Percentiles rank a stretch among this genome's conserved stretches.
These are phyloP conservation scores for Aspergillus panamensis DNA, from an alignment of 495 filamentous ascomycete genomes.

Conservation along the genomic window DNA sequence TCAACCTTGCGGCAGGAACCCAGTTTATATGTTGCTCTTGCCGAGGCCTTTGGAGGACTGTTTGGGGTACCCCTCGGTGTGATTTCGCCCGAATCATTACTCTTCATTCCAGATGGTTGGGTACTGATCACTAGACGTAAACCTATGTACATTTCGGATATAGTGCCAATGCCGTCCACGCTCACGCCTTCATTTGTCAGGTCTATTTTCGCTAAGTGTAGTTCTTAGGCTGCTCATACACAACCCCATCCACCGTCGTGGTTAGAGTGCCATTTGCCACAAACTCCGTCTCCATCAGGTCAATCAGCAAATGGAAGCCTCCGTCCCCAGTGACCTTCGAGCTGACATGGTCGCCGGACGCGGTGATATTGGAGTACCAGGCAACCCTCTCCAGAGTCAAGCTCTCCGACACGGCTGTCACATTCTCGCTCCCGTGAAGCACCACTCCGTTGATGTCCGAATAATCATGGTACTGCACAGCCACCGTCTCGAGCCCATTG, in stretches of 20 bases:
- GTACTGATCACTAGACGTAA: too few species aligned
- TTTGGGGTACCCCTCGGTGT: too few species aligned
- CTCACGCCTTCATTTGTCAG: too few species aligned
- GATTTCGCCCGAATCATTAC: too few species aligned
- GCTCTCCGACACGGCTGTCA: not conserved
- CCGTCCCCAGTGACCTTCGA: constrained; percentile 20
- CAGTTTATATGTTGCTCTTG: too few species aligned
- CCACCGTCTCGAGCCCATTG: constrained; percentile 10
- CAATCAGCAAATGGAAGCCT: constrained; percentile 22
- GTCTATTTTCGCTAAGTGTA: too few species aligned
- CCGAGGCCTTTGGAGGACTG: too few species aligned
- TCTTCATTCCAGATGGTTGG: too few species aligned
- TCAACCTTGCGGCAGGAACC: too few species aligned
- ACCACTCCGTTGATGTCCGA: constrained; percentile 17
- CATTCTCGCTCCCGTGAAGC: constrained; percentile 15
- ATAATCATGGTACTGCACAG: constrained; percentile 18
- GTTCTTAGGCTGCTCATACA: constrained; percentile 24
- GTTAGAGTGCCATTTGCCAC: constrained; percentile 23
- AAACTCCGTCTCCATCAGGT: constrained; percentile 19
- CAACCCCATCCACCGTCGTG: constrained; percentile 20
- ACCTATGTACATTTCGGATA: too few species aligned
- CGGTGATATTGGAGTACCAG: constrained; percentile 21
- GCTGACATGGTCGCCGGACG: constrained; percentile 7
- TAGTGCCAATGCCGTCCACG: too few species aligned
- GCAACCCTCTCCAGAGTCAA: constrained; percentile 3